Conservation (phyloP, 805 yeast genomes). For the Pichia gijzeniarum region DNA sequence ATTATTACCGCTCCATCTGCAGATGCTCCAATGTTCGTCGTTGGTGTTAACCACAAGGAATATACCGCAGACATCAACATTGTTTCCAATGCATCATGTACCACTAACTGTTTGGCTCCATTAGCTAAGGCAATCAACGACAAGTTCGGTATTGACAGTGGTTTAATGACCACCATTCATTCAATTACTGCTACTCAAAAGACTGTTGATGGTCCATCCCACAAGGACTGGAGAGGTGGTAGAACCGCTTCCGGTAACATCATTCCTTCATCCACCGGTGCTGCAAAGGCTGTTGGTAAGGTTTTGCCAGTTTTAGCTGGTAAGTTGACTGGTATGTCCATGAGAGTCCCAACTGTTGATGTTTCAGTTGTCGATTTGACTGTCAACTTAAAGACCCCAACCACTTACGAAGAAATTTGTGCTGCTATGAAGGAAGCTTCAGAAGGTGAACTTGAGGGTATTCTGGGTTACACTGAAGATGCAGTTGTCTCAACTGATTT, state of each 20-base stretch:
- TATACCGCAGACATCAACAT: slow-evolving; percentile 72
- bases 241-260: slow-evolving; percentile 94
- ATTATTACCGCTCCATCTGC: slow-evolving; percentile 90
- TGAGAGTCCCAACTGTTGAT: slow-evolving; percentile 91
- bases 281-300: slow-evolving; percentile 96
- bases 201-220: slow-evolving; percentile 95
- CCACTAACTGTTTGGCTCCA: slow-evolving; percentile 94
- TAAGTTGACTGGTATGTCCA: slow-evolving; percentile 88
- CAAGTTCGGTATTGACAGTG: slow-evolving; percentile 80
- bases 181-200: slow-evolving; percentile 95
- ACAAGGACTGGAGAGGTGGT: slow-evolving; percentile 98
- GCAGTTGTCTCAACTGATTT: slow-evolving; percentile 89
- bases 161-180: slow-evolving; percentile 94
- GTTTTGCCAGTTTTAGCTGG: slow-evolving; percentile 88
- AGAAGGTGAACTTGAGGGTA: slow-evolving; percentile 71
- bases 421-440: slow-evolving; percentile 70
- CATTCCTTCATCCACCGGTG: slow-evolving; percentile 95
- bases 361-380: slow-evolving; percentile 93
- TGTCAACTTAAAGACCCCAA: slow-evolving; percentile 66
- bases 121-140: slow-evolving; percentile 86
- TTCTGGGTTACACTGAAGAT: slow-evolving; percentile 87
- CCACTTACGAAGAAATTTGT: slow-evolving; percentile 80
- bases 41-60: slow-evolving; percentile 80
- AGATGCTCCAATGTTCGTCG: slow-evolving; percentile 93
- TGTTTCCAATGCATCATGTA: slow-evolving; percentile 90